These are phyloP conservation scores for Tubosaeta sp. DNA, from an alignment of 768 basidiomycete species.

Conservation along the genomic window DNA sequence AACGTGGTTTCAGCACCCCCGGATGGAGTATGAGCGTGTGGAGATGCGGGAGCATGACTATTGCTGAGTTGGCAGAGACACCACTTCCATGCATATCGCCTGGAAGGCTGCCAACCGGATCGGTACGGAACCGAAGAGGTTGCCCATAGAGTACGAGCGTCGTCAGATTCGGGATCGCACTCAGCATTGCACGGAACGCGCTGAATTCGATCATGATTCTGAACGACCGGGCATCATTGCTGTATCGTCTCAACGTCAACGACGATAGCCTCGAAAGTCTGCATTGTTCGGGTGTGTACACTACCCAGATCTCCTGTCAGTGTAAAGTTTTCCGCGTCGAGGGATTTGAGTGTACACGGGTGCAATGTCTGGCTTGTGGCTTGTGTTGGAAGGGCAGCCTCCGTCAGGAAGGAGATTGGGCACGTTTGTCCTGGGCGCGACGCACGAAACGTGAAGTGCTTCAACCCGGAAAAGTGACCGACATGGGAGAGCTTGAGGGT, in stretches of 20 bases:
- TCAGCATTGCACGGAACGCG: constrained; percentile 24
- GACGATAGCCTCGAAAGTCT: constrained; percentile 23
- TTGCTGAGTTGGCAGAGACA: not conserved
- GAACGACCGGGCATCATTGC: constrained; percentile 23
- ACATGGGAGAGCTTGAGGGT: constrained; percentile 22
- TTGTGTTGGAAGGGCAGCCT: constrained; percentile 4
- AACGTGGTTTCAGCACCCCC: constrained; percentile 29
- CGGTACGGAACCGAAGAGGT: constrained; percentile 23
- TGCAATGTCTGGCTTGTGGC: not conserved
- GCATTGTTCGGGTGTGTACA: constrained; percentile 11
- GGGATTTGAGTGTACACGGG: constrained; percentile 20
- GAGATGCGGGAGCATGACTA: constrained; percentile 23
- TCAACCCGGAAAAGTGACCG: constrained; percentile 19
- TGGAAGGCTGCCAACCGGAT: constrained; percentile 6
- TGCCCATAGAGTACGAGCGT: constrained; percentile 28
- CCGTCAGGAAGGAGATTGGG: constrained; percentile 23
- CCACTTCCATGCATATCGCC: not conserved
- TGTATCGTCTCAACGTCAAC: constrained; percentile 26
- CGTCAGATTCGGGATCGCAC: constrained; percentile 20
- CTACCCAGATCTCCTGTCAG: constrained; percentile 17
- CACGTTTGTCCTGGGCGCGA: constrained; percentile 28
- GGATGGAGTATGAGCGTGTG: constrained; percentile 30
- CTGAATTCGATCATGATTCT: constrained; percentile 28
- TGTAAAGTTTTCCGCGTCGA: constrained; percentile 28
- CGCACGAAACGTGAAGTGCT: constrained; percentile 29